Percentiles rank a stretch among this genome's conserved stretches.
phyloP scores from a whole-genome alignment of 169 alveolate genomes.

The Toxoplasma gondii region DNA sequence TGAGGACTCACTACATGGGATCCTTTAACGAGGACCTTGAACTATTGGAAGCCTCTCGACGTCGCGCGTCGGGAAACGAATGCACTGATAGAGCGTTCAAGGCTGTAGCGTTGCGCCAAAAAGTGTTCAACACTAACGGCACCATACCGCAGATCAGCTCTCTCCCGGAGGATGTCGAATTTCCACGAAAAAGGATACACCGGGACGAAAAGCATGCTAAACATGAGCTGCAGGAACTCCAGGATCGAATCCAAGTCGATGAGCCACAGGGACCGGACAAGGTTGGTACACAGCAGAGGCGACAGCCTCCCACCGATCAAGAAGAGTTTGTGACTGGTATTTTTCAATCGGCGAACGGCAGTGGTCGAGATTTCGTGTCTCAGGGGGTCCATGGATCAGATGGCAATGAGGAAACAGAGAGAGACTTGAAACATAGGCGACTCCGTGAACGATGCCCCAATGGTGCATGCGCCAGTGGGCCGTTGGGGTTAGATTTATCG shows the following conservation, averaged over 20 bases:
- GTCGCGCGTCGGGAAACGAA: not conserved
- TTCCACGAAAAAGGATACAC: not conserved
- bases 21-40: slow-evolving; percentile 25
- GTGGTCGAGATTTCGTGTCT: not conserved
- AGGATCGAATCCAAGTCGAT: not conserved
- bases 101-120: not conserved
- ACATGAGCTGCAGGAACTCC: not conserved
- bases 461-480: no score
- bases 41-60: not conserved
- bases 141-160: not conserved
- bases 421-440: no score
- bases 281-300: not conserved
- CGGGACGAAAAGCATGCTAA: not conserved
- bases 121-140: not conserved
- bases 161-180: not conserved
- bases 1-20: not conserved
- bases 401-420: no score
- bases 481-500: no score
- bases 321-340: not conserved
- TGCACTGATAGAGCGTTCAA: not conserved
- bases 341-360: not conserved
- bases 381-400: no score
- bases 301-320: not conserved
- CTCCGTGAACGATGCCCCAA: no score
- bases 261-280: not conserved